Percentiles rank a stretch among this genome's conserved stretches.
Evolutionary conservation across 495 filamentous ascomycete species (phyloP).

Genomic region (Neurospora intermedia): DNA sequence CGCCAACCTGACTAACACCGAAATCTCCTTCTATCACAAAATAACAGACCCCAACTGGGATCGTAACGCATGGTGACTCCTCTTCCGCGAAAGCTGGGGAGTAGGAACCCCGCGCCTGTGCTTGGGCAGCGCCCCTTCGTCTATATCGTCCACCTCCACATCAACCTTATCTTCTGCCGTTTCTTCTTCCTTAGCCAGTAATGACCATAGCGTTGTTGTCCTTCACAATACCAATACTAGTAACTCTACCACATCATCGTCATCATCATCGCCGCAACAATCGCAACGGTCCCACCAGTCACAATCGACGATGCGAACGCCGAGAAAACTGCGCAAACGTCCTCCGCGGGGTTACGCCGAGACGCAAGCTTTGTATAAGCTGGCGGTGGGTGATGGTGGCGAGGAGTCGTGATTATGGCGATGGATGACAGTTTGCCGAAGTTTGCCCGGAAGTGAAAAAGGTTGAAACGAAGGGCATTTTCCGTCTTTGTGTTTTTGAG

Average conservation of each 20-base stretch:
- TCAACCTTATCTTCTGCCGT: neutral
- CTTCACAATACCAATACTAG: neutral
- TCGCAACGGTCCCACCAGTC: neutral
- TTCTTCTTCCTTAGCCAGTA: neutral
- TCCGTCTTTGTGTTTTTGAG: too few species aligned
- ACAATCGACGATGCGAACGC: slow-evolving; percentile 5
- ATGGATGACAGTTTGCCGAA: neutral
- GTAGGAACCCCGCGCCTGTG: slow-evolving; percentile 16
- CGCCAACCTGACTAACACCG: neutral
- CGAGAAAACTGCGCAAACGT: slow-evolving; percentile 39
- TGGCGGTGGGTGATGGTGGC: slow-evolving; percentile 6
- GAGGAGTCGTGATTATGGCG: neutral
- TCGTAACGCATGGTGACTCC: slow-evolving; percentile 60
- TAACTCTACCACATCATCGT: slow-evolving; percentile 1
- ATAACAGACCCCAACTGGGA: slow-evolving; percentile 64
- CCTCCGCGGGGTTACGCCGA: slow-evolving; percentile 26
- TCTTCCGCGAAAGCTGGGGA: neutral
- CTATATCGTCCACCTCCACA: slow-evolving; percentile 4
- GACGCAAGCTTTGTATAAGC: slow-evolving; percentile 18
- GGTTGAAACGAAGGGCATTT: too few species aligned
- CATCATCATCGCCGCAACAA: slow-evolving; percentile 13
- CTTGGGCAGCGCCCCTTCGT: slow-evolving; percentile 10
- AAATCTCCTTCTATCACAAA: neutral
- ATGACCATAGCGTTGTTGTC: slow-evolving; percentile 1
- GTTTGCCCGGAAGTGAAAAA: neutral